Conservation (phyloP, 805 yeast species). For the Danielia oregonensis region DNA sequence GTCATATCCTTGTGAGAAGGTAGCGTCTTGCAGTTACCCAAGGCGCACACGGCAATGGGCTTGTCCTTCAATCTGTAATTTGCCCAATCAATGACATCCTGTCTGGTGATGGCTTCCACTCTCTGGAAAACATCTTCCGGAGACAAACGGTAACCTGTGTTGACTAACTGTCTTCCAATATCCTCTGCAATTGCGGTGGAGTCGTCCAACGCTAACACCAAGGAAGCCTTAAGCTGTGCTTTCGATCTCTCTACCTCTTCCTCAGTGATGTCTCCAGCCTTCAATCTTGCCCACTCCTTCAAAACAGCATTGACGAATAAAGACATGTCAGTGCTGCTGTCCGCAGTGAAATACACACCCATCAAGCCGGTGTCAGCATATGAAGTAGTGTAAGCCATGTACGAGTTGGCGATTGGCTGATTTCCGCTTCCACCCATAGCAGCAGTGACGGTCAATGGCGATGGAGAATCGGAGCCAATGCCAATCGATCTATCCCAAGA, state of each 20-base stretch:
- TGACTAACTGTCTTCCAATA: slow-evolving; percentile 93
- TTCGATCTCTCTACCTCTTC: slow-evolving; percentile 93
- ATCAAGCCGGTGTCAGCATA: slow-evolving; percentile 97
- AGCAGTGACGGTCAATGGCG: slow-evolving; percentile 72
- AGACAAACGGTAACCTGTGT: slow-evolving; percentile 76
- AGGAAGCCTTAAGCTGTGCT: slow-evolving; percentile 89
- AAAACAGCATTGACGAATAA: slow-evolving; percentile 70
- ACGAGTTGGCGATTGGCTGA: slow-evolving; percentile 81
- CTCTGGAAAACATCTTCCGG: slow-evolving; percentile 73
- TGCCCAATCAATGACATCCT: slow-evolving; percentile 86
- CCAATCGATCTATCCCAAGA: slow-evolving; percentile 96
- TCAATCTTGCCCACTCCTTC: slow-evolving; percentile 85
- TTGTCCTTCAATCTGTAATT: slow-evolving; percentile 70
- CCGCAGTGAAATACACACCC: slow-evolving; percentile 93
- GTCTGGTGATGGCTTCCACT: slow-evolving; percentile 72
- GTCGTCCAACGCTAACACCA: slow-evolving; percentile 86
- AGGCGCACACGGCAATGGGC: slow-evolving; percentile 87
- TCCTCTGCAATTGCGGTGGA: slow-evolving; percentile 96
- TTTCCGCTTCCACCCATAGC: slow-evolving; percentile 54
- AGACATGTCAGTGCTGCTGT: slow-evolving; percentile 62
- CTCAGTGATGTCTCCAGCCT: slow-evolving; percentile 69
- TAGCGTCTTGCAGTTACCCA: slow-evolving; percentile 73
- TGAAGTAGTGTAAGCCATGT: slow-evolving; percentile 94
- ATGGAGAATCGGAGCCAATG: slow-evolving; percentile 77
- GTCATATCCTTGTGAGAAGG: slow-evolving; percentile 63